phyloP scores from a whole-genome alignment of 2,329 filamentous ascomycete genomes.

The Albophoma yamanashiensis region DNA sequence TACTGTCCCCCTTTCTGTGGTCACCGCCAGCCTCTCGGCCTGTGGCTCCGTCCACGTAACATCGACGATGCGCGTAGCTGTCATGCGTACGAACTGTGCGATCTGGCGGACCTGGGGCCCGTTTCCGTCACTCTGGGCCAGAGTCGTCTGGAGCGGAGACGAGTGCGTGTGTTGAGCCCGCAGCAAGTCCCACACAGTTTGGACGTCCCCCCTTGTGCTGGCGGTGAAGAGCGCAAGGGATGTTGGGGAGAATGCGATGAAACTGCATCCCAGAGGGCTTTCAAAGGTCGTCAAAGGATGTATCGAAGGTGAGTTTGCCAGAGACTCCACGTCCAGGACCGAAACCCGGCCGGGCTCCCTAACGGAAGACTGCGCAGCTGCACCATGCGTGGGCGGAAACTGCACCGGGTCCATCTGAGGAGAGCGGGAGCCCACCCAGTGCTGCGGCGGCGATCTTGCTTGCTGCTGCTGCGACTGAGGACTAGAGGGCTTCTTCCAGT shows the following conservation, averaged over 20 bases:
- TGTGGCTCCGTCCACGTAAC: conserved; percentile 77
- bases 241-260: conserved; percentile 65
- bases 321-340: conserved; percentile 56
- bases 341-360: conserved; percentile 67
- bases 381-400: conserved; percentile 69
- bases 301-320: conserved; percentile 40
- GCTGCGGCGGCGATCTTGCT: conserved; percentile 34
- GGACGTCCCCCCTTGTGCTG: conserved; percentile 74
- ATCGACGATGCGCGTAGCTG: conserved; percentile 81
- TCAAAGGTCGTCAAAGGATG: conserved; percentile 62
- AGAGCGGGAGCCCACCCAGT: conserved; percentile 34
- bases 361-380: conserved; percentile 41
- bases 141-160: conserved; percentile 43
- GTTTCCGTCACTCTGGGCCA: conserved; percentile 30
- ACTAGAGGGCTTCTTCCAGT: conserved; percentile 54
- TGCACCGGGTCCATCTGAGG: conserved; percentile 37
- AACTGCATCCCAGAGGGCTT: conserved; percentile 66
- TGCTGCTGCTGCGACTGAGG: conserved; percentile 17
- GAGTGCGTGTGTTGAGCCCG: conserved; percentile 52
- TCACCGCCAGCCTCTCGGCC: conserved; percentile 74
- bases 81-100: conserved; percentile 83
- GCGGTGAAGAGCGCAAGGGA: conserved; percentile 67
- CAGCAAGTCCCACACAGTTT: conserved; percentile 73
- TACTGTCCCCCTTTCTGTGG: conserved; percentile 90
- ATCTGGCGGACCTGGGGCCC: conserved; percentile 67